A percentile compares a stretch with the other conserved stretches of the same genome.
These are phyloP conservation scores for Trichophyton equinum DNA, from an alignment of 2,329 filamentous ascomycete genomes.

Conservation along the genomic window DNA sequence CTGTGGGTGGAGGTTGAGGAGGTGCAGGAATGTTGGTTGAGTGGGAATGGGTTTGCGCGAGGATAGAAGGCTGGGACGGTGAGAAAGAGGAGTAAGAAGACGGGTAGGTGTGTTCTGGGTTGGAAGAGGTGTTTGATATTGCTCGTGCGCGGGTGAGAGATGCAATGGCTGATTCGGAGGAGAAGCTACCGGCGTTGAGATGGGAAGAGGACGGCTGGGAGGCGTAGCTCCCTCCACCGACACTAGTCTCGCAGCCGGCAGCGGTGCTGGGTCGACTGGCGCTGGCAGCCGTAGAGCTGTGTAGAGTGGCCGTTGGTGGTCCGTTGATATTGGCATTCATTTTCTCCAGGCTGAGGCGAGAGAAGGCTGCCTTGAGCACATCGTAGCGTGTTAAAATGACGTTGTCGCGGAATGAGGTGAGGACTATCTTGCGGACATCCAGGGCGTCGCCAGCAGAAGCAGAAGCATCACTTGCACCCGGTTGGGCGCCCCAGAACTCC, in stretches of 20 bases:
- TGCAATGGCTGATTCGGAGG: conserved; percentile 40
- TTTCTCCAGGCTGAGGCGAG: conserved; percentile 75
- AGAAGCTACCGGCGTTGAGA: conserved; percentile 51
- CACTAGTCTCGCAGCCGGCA: conserved; percentile 54
- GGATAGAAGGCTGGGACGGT: conserved; percentile 23
- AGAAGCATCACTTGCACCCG: conserved; percentile 33
- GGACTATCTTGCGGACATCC: conserved; percentile 77
- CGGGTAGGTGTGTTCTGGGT: conserved; percentile 33
- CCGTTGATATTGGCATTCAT: conserved; percentile 40
- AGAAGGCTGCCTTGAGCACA: conserved; percentile 77
- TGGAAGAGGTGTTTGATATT: conserved; percentile 54
- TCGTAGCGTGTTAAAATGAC: conserved; percentile 85
- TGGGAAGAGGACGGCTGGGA: conserved; percentile 56
- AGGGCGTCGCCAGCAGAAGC: conserved; percentile 43
- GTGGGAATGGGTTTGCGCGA: conserved; percentile 1
- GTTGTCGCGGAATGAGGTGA: conserved; percentile 76
- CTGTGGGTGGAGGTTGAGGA: conserved; percentile 14
- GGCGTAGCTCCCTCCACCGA: conserved; percentile 59
- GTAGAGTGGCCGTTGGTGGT: conserved; percentile 28
- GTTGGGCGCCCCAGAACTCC: conserved; percentile 77
- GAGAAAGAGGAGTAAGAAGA: conserved; percentile 32
- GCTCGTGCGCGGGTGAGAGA: conserved; percentile 54
- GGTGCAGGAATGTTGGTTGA: not conserved
- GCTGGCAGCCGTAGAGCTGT: conserved; percentile 23
- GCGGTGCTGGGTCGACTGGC: conserved; percentile 54